Percentiles rank a stretch among this genome's conserved stretches.
phyloP scores from a whole-genome alignment of 257 asterid species.

The Penstemon eatonii region DNA sequence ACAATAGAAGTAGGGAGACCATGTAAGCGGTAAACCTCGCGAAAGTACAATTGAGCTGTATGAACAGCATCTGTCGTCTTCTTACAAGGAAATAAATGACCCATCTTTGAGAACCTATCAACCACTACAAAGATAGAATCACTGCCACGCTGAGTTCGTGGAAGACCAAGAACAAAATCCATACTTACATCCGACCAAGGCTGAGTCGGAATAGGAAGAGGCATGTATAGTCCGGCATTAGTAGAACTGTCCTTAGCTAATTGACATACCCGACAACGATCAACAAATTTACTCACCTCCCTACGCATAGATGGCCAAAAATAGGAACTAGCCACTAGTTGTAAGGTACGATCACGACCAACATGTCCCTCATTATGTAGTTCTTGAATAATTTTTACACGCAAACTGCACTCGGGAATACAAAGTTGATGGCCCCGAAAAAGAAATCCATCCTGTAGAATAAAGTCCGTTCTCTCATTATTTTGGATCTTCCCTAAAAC shows the following conservation, averaged over 20 bases:
- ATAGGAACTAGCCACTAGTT: background rate
- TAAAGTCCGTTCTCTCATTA: background rate
- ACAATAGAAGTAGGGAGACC: constrained; percentile 9
- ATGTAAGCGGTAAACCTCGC: constrained; percentile 11
- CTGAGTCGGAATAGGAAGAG: too few relatives aligned
- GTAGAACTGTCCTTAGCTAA: too few relatives aligned
- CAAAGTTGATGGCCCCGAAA: background rate
- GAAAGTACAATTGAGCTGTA: too few relatives aligned
- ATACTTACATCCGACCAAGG: too few relatives aligned
- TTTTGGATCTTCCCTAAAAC: background rate
- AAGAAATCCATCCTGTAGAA: background rate
- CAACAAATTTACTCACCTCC: background rate
- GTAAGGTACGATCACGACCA: constrained; percentile 13
- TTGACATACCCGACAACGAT: too few relatives aligned
- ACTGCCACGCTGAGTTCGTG: too few relatives aligned
- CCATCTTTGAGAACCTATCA: too few relatives aligned
- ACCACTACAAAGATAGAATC: too few relatives aligned
- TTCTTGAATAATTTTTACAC: background rate
- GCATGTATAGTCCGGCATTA: too few relatives aligned
- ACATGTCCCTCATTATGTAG: constrained; percentile 14
- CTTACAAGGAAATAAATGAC: too few relatives aligned
- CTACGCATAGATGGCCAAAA: background rate
- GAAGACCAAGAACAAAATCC: too few relatives aligned
- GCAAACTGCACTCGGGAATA: background rate
- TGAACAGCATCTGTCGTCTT: too few relatives aligned